Evolutionary conservation across 768 basidiomycete species (phyloP).

Genomic region (Stropharia rugosoannulata): DNA sequence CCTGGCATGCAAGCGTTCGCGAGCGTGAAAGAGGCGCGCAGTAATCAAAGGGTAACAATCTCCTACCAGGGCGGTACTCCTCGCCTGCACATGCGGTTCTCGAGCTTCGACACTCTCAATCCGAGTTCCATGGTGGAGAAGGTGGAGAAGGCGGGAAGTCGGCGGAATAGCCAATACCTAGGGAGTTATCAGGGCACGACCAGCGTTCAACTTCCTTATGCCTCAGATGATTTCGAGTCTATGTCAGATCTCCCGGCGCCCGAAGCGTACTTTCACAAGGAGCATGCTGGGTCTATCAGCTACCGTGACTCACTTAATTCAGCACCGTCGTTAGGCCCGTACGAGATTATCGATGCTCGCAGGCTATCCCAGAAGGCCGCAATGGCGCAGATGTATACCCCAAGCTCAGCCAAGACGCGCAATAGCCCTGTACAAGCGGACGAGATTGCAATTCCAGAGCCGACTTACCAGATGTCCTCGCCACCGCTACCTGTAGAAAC

Average conservation of each 20-base stretch:
- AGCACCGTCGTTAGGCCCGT: conserved; percentile 13
- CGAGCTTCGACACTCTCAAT: conserved; percentile 42
- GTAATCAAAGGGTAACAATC: conserved; percentile 50
- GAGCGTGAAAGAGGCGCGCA: conserved; percentile 15
- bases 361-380: conserved; percentile 24
- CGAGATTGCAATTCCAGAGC: conserved; percentile 10
- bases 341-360: conserved; percentile 25
- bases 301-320: conserved; percentile 13
- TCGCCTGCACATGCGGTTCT: conserved; percentile 55
- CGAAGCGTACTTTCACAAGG: conserved; percentile 9
- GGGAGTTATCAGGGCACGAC: conserved; percentile 8
- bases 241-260: conserved; percentile 6
- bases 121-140: conserved; percentile 27
- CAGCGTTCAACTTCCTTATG: conserved; percentile 9
- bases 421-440: not conserved
- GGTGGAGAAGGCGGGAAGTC: conserved; percentile 23
- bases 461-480: not conserved
- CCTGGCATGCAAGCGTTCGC: conserved; percentile 22
- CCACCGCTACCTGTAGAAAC: not conserved
- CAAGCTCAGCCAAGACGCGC: conserved; percentile 5
- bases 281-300: not conserved
- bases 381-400: conserved; percentile 17
- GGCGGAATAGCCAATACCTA: conserved; percentile 20
- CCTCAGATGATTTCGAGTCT: conserved; percentile 4
- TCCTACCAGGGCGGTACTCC: conserved; percentile 46